Evolutionary conservation across 768 basidiomycete genomes (phyloP).

Genomic region (Podaxis sp.): DNA sequence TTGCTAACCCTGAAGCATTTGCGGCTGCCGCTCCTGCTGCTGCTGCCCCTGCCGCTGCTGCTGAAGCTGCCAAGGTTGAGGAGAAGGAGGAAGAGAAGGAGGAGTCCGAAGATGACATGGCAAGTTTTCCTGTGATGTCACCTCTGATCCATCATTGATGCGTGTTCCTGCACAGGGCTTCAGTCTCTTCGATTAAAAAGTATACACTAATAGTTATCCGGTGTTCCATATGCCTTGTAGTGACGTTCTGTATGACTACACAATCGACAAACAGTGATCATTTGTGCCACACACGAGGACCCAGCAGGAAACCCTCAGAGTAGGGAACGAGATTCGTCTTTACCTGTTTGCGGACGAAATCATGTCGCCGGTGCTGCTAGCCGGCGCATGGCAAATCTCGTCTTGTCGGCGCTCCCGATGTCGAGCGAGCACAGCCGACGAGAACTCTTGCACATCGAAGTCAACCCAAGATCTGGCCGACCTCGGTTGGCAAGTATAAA

Average conservation of each 20-base stretch:
- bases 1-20: conserved; percentile 98
- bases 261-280: not conserved
- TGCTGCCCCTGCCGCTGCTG: conserved; percentile 49
- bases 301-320: not conserved
- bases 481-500: too few relatives aligned
- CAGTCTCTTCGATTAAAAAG: conserved; percentile 81
- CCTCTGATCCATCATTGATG: not conserved
- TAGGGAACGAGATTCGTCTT: too few relatives aligned
- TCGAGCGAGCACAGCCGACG: too few relatives aligned
- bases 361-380: too few relatives aligned
- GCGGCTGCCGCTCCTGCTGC: conserved; percentile 72
- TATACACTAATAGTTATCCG: conserved; percentile 17
- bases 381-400: too few relatives aligned
- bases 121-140: conserved; percentile 23
- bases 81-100: conserved; percentile 83
- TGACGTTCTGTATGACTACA: conserved; percentile 1
- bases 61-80: conserved; percentile 55
- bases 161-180: conserved; percentile 59
- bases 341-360: too few relatives aligned
- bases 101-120: conserved; percentile 88
- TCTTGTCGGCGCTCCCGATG: too few relatives aligned
- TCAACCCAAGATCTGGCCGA: too few relatives aligned
- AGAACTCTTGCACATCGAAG: too few relatives aligned
- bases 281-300: not conserved
- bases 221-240: conserved; percentile 1